Evolutionary conservation across 2,329 filamentous ascomycete genomes (phyloP), one percentile per base, ranked within the genome.

Genomic region (Trichoderma hamatum): DNA sequence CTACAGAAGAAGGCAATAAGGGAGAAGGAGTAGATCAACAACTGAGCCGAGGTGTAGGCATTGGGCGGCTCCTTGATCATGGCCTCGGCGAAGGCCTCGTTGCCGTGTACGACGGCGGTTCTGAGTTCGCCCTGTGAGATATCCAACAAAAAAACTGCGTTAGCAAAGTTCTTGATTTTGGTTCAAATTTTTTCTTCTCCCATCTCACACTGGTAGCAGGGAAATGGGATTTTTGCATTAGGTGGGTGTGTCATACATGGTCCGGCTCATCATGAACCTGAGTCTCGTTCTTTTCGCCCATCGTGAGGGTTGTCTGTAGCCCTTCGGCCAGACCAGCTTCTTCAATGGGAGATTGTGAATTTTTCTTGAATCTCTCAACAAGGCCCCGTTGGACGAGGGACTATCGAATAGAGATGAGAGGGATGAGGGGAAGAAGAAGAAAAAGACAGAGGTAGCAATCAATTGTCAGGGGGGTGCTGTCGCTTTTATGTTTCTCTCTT

Each of bases 11-110:
- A 84, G 56, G 82, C 82, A 56, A 84, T 72, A 68, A 84, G 73
- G 69, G 82, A 84, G 72, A 82, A 81, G 68, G 70, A 71, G 72
- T 84, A 84, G 70, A 84, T 76, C 71, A 82, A 71, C 43, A 82
- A 60, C 39, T 82, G 81, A 34, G 76, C 70, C 32, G 70, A 75
- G 39, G 79, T 80, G 73, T 78, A 83, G 52, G 81, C 76, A 30
- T 72, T 75, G n/a, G 83, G 81, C 3, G 84, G 82, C 73, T 88
- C 86, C 76, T 84, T 83, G 72, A 85, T 74, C 76, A 84, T 80
- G 28, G 86, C 86, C 76, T 88, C 83, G 71, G 84, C 92, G 56
- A 72, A 74, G 61, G 72, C 72, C 21, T 71, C 70, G 54, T 72
- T 64, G 24, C 72, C 72, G 11, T 19, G 69, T 43, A 71, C 71